Evolutionary conservation across 176 grass and related monocot genomes (phyloP).

Genomic region (Dendrocalamus sinicus): DNA sequence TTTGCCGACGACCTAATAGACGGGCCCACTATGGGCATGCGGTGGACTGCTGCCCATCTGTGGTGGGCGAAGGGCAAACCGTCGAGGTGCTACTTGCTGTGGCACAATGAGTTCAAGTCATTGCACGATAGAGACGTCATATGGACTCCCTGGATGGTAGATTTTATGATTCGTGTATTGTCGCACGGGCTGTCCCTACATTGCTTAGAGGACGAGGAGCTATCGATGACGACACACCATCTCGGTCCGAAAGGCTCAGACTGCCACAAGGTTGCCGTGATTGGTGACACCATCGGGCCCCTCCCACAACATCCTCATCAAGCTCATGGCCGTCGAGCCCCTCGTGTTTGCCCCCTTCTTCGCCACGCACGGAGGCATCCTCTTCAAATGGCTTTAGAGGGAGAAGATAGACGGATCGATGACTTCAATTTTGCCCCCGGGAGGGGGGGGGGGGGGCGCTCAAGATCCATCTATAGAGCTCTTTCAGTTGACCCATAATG

Average conservation of each 20-base stretch:
- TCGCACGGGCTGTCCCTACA: no score
- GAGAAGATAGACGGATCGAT: not conserved
- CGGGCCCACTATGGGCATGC: no score
- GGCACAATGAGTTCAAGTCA: no score
- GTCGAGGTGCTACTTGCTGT: no score
- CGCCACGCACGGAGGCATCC: conserved; percentile 79
- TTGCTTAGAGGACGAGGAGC: no score
- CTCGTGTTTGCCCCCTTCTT: conserved; percentile 97
- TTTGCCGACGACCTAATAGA: no score
- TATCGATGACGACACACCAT: no score
- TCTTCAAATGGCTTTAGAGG: conserved; percentile 75
- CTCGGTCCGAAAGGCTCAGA: conserved; percentile 91
- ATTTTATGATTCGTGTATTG: no score
- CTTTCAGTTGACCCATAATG: not conserved
- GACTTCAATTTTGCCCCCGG: conserved; percentile 45
- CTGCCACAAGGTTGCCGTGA: conserved; percentile 89
- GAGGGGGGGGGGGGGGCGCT: not conserved
- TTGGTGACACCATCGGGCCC: conserved; percentile 95
- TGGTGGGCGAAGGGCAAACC: no score
- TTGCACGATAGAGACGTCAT: no score
- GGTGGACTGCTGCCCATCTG: no score
- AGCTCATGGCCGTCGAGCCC: conserved; percentile 95
- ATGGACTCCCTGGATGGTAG: no score
- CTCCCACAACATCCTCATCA: conserved; percentile 93
- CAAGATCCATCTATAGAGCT: conserved; percentile 19